Conservation (phyloP, 768 basidiomycete genomes). For the Butyriboletus loyo region DNA sequence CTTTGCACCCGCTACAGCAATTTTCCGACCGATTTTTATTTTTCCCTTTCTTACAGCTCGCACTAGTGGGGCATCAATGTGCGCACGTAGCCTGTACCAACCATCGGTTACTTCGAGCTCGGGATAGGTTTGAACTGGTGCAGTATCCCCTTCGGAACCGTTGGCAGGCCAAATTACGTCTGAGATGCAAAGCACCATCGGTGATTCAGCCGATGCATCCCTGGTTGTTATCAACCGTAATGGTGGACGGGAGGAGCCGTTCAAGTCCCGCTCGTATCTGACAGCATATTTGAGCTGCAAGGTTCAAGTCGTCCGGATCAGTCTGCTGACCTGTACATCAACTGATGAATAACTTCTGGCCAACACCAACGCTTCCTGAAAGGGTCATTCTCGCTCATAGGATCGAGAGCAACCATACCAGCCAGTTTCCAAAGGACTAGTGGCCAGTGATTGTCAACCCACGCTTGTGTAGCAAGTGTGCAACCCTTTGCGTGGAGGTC, state of each 20-base stretch:
- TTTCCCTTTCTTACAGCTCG: conserved; percentile 65
- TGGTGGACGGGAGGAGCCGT: conserved; percentile 73
- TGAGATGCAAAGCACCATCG: conserved; percentile 85
- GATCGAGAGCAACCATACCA: conserved; percentile 74
- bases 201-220: conserved; percentile 73
- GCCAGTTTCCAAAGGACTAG: conserved; percentile 95
- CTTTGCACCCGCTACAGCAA: conserved; percentile 74
- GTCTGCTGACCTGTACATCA: conserved; percentile 71
- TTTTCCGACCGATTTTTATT: conserved; percentile 77
- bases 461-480: conserved; percentile 61
- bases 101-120: conserved; percentile 94
- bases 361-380: conserved; percentile 71
- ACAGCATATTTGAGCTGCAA: background rate
- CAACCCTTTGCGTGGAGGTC: conserved; percentile 60
- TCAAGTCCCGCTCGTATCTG: conserved; percentile 88
- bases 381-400: conserved; percentile 49
- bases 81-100: conserved; percentile 87
- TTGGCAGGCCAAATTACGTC: conserved; percentile 55
- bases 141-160: conserved; percentile 36
- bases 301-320: background rate
- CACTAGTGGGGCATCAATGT: conserved; percentile 68
- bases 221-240: conserved; percentile 79
- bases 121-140: conserved; percentile 40
- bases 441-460: conserved; percentile 93
- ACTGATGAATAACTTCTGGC: conserved; percentile 75